A percentile compares a stretch with the other conserved stretches of the same genome.
Conservation (phyloP, 305 asterid species). For the Striga hermonthica region DNA sequence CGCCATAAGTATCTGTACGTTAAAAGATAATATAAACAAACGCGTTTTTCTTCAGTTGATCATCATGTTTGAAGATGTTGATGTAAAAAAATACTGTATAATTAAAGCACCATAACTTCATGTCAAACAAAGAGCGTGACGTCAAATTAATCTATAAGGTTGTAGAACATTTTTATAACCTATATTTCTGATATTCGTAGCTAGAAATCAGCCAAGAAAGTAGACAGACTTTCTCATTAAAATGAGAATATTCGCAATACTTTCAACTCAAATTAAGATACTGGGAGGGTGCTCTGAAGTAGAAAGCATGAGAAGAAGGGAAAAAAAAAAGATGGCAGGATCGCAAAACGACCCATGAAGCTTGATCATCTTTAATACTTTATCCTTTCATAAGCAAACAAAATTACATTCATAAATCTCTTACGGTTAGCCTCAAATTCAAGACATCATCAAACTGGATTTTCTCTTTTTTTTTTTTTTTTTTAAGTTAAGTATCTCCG, state of each 20-base stretch:
- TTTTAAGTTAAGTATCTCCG: neutral
- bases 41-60: constrained; percentile 10
- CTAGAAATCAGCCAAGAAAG: neutral
- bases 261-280: neutral
- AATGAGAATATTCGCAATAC: neutral
- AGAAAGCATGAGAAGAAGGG: neutral
- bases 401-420: neutral
- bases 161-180: neutral
- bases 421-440: neutral
- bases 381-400: neutral
- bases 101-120: neutral
- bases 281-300: neutral
- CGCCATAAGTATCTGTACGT: constrained; percentile 84
- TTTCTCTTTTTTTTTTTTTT: too few relatives aligned
- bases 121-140: constrained; percentile 5
- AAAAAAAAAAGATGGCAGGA: neutral
- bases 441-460: neutral
- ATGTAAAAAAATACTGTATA: constrained; percentile 1
- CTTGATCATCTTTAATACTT: neutral
- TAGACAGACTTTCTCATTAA: neutral
- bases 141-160: neutral
- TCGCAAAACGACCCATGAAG: too few relatives aligned
- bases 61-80: constrained; percentile 4
- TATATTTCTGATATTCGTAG: neutral
- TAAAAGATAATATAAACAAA: constrained; percentile 1